Evolutionary conservation across 345 rosid genomes (phyloP), one percentile per base, ranked within the genome.

Genomic region (Rubroshorea leprosula): DNA sequence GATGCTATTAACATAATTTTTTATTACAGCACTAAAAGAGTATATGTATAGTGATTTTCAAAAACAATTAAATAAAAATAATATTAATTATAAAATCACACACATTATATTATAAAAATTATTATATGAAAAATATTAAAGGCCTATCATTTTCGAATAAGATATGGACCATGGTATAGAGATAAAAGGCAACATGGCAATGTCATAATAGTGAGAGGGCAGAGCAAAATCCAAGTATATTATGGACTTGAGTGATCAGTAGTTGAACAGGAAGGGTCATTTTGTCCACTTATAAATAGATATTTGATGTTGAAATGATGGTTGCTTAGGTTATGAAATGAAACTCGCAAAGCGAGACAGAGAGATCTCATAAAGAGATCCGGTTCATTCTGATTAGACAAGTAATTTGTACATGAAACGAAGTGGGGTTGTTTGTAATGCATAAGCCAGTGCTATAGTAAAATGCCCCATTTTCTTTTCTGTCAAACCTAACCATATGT

Each of bases 301-400:
- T 52, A 35, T 38, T 31, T 55, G 18, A 64, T 29, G 47, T 47
- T 54, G 61, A 54, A 57, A 39, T 50, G 58, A 58, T 45, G 16
- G 38, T 46, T 3, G 41, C 12, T 35, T 35, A 13, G 41, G 41
- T 35, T 59, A 18, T 52, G 11, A 51, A 50, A 49, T 49, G 58
- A 35, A 60, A 27, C n/a, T 48, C 26, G 21, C 43, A 22, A 21
- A 60, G 47, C 27, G 5, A 43, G 68, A 67, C 71, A 66, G 8
- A 23, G 66, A 74, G 38, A 74, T 74, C 74, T 58, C 4, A 10
- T 19, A 69, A 68, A 27, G 78, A 69, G 78, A 74, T 74, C 62
- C 50, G 74, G 60, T 58, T 67, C 29, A 50, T 54, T 55, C 51
- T 44, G 72, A 70, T 66, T 59, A 31, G 75, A 70, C 67, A 63